These are phyloP conservation scores for Haplosporangium sp. DNA, from an alignment of 371 early-diverging fungal species.

Conservation along the genomic window DNA sequence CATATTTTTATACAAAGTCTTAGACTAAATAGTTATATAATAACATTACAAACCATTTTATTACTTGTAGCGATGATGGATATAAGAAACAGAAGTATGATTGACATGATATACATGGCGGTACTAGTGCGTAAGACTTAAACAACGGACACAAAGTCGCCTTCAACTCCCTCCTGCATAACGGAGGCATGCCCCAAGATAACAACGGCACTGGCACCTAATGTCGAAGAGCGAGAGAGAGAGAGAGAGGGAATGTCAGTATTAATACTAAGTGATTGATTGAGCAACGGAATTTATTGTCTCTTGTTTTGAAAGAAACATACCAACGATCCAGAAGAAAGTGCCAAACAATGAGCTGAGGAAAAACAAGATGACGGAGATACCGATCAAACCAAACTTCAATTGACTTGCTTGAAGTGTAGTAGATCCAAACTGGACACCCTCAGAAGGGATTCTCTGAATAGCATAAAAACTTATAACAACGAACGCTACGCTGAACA, in stretches of 20 bases:
- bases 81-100: slow-evolving; percentile 1
- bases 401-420: slow-evolving; percentile 63
- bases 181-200: slow-evolving; percentile 74
- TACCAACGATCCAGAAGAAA: slow-evolving; percentile 78
- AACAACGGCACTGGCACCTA: slow-evolving; percentile 71
- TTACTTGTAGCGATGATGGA: not conserved
- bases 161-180: slow-evolving; percentile 73
- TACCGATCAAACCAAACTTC: slow-evolving; percentile 62
- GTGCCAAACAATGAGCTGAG: slow-evolving; percentile 73
- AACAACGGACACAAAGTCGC: slow-evolving; percentile 64
- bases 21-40: not conserved
- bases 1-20: not conserved
- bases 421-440: slow-evolving; percentile 60
- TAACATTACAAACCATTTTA: not conserved
- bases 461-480: slow-evolving; percentile 68
- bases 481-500: slow-evolving; percentile 68
- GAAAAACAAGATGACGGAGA: slow-evolving; percentile 67
- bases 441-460: slow-evolving; percentile 64
- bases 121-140: slow-evolving; percentile 1
- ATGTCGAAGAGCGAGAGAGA: not conserved
- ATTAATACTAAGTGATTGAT: not conserved
- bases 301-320: slow-evolving; percentile 14
- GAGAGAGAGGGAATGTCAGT: not conserved
- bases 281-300: not conserved
- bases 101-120: not conserved